Evolutionary conservation across 208 protist species (phyloP).

Genomic region (Naegleria gruberi): DNA sequence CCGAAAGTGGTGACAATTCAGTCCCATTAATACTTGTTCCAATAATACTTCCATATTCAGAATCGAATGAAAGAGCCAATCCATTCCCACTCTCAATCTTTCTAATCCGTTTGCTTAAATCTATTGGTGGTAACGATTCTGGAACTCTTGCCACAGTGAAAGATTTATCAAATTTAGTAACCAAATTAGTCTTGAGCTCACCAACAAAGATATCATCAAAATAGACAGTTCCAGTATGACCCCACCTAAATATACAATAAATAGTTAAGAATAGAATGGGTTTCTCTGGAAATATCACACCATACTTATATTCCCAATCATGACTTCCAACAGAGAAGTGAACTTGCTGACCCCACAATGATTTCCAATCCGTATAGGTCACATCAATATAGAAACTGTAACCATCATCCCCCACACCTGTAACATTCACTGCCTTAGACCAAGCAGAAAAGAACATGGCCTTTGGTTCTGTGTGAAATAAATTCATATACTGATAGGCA

Average conservation of each 20-base stretch:
- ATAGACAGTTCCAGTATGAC: background rate
- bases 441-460: background rate
- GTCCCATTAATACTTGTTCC: too few species aligned
- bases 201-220: background rate
- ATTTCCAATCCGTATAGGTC: background rate
- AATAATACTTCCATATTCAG: too few species aligned
- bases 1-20: too few species aligned
- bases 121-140: too few species aligned
- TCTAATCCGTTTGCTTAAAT: too few species aligned
- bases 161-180: too few species aligned
- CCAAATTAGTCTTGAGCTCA: too few species aligned
- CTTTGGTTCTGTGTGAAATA: too few species aligned
- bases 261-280: background rate
- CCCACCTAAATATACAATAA: background rate
- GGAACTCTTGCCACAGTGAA: too few species aligned
- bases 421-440: background rate
- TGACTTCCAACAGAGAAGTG: background rate
- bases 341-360: background rate
- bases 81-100: too few species aligned
- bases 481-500: too few species aligned
- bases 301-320: background rate
- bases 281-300: background rate
- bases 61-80: too few species aligned
- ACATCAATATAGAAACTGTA: background rate
- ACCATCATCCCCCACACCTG: background rate